These are phyloP conservation scores for Berberis thunbergii DNA, from an alignment of 164 flowering plant species.

Conservation along the genomic window DNA sequence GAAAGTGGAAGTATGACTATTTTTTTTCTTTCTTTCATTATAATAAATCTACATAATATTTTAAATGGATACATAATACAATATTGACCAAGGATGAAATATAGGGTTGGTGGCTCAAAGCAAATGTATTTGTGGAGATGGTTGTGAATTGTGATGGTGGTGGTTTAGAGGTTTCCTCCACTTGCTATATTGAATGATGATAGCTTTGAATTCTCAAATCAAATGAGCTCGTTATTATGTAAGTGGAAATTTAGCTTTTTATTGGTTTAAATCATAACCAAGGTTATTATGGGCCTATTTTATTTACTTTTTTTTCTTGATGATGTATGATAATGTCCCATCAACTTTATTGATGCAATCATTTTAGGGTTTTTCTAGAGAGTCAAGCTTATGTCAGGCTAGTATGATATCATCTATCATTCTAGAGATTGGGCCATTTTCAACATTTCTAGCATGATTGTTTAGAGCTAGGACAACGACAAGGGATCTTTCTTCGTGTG, in stretches of 20 bases:
- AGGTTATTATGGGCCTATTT: not conserved
- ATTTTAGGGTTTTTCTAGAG: not conserved
- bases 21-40: too few relatives aligned
- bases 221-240: slow-evolving; percentile 16
- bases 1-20: too few relatives aligned
- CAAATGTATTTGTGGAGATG: slow-evolving; percentile 17
- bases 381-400: not conserved
- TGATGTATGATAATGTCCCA: slow-evolving; percentile 7
- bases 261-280: not conserved
- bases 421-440: too few relatives aligned
- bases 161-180: slow-evolving; percentile 17
- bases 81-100: too few relatives aligned
- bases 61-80: too few relatives aligned
- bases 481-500: too few relatives aligned
- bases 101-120: not conserved
- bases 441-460: too few relatives aligned
- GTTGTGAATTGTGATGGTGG: slow-evolving; percentile 3
- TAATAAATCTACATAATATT: too few relatives aligned
- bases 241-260: slow-evolving; percentile 14
- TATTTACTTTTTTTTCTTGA: not conserved
- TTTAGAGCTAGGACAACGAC: too few relatives aligned
- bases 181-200: slow-evolving; percentile 34
- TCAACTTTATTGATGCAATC: slow-evolving; percentile 9
- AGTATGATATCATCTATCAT: too few relatives aligned
- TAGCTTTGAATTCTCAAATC: slow-evolving; percentile 27